Conservation (phyloP, 768 basidiomycete species). For the Collybiopsis confluens region DNA sequence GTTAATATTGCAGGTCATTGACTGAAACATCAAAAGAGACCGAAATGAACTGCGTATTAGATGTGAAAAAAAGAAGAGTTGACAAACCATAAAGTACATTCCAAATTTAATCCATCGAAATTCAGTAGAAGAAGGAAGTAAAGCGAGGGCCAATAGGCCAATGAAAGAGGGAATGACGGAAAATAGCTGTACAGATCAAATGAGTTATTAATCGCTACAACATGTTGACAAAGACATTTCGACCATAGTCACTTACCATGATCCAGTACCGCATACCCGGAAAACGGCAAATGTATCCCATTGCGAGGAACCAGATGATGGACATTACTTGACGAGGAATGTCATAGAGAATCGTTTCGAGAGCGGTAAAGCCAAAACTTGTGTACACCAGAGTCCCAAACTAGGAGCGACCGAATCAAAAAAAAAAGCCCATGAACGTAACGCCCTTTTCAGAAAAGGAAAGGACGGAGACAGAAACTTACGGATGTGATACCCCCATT, state of each 20-base stretch:
- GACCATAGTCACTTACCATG: constrained; percentile 5
- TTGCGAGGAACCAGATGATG: constrained; percentile 9
- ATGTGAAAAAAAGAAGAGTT: background rate
- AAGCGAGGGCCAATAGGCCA: constrained; percentile 6
- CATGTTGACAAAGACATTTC: background rate
- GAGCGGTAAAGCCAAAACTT: constrained; percentile 9
- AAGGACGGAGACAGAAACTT: background rate
- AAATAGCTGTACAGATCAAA: background rate
- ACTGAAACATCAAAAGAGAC: background rate
- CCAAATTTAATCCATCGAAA: constrained; percentile 12
- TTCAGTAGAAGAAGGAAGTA: background rate
- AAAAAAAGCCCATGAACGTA: background rate
- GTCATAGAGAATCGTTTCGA: constrained; percentile 8
- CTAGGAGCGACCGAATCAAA: background rate
- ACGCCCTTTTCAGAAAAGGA: background rate
- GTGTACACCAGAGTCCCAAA: constrained; percentile 11
- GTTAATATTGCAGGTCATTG: constrained; percentile 5
- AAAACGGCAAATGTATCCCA: constrained; percentile 3
- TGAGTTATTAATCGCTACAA: background rate
- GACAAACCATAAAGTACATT: constrained; percentile 11
- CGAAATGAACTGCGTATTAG: background rate
- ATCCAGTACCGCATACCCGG: constrained; percentile 2
- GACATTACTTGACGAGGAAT: constrained; percentile 7
- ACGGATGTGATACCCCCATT: constrained; percentile 12
- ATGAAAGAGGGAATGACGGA: constrained; percentile 9